Evolutionary conservation across 257 asterid genomes (phyloP).

Genomic region (Leptodermis oblonga): DNA sequence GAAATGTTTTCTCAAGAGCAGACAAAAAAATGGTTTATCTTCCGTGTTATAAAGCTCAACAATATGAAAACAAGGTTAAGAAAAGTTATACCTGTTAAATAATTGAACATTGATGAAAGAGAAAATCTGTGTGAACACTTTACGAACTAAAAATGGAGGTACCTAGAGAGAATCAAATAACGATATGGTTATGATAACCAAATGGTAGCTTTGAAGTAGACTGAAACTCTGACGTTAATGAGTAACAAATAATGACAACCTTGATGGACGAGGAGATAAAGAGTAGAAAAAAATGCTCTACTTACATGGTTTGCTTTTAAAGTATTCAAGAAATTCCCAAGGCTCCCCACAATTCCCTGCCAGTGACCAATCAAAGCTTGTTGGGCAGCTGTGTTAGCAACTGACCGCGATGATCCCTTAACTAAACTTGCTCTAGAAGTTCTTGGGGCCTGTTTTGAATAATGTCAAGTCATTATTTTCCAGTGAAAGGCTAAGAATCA

Average conservation of each 20-base stretch:
- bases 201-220: background rate
- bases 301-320: slow-evolving; percentile 84
- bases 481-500: background rate
- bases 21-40: background rate
- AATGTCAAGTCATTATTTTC: background rate
- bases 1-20: slow-evolving; percentile 10
- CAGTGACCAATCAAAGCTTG: slow-evolving; percentile 97
- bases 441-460: slow-evolving; percentile 73
- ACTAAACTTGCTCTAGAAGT: slow-evolving; percentile 98
- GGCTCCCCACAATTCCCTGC: slow-evolving; percentile 97
- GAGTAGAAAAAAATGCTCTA: slow-evolving; percentile 13
- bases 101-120: slow-evolving; percentile 95
- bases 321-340: slow-evolving; percentile 72
- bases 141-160: slow-evolving; percentile 95
- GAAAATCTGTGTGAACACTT: slow-evolving; percentile 96
- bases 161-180: slow-evolving; percentile 46
- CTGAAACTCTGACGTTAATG: background rate
- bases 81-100: slow-evolving; percentile 71
- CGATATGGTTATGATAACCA: background rate
- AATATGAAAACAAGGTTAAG: slow-evolving; percentile 6
- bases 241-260: background rate
- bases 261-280: background rate
- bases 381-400: slow-evolving; percentile 79
- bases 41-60: slow-evolving; percentile 10
- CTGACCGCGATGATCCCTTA: slow-evolving; percentile 92